Percentiles rank a stretch among this genome's conserved stretches.
Conservation (phyloP, 1,139 yeast species). For the Saccharomyces uvarum region DNA sequence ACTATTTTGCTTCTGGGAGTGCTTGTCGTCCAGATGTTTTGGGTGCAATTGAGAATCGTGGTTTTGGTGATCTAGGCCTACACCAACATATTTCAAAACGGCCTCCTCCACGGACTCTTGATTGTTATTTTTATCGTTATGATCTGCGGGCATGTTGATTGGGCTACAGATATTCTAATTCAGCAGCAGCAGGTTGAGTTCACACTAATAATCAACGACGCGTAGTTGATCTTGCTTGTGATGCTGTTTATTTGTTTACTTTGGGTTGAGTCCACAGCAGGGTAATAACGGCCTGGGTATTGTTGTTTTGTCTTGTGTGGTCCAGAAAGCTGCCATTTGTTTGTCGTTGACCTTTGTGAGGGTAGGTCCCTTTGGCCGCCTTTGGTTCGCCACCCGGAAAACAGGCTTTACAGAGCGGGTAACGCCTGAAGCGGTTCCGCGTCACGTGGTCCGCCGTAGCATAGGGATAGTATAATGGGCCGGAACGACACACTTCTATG, state of each 20-base stretch:
- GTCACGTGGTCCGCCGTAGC: background rate
- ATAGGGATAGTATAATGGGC: background rate
- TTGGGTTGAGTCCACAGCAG: background rate
- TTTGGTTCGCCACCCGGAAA: background rate
- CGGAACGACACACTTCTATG: background rate
- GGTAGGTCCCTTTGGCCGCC: constrained; percentile 1
- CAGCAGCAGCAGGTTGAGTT: background rate
- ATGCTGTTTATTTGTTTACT: background rate
- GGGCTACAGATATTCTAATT: constrained; percentile 6
- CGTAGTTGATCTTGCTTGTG: background rate
- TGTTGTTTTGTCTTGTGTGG: background rate
- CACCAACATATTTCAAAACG: constrained; percentile 59
- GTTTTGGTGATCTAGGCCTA: background rate
- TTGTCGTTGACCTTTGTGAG: constrained; percentile 1
- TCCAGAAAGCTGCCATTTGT: background rate
- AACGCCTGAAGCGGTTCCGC: background rate
- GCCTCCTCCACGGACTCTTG: constrained; percentile 45
- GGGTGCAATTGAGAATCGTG: background rate
- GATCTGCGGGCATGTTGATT: constrained; percentile 5
- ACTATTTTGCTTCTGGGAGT: background rate
- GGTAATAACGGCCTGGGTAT: background rate
- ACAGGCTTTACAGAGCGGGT: background rate
- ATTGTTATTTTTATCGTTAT: constrained; percentile 10
- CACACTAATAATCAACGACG: background rate
- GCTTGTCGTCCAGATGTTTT: background rate